Evolutionary conservation across 805 yeast species (phyloP).

Genomic region (Barnettozyma pratensis): DNA sequence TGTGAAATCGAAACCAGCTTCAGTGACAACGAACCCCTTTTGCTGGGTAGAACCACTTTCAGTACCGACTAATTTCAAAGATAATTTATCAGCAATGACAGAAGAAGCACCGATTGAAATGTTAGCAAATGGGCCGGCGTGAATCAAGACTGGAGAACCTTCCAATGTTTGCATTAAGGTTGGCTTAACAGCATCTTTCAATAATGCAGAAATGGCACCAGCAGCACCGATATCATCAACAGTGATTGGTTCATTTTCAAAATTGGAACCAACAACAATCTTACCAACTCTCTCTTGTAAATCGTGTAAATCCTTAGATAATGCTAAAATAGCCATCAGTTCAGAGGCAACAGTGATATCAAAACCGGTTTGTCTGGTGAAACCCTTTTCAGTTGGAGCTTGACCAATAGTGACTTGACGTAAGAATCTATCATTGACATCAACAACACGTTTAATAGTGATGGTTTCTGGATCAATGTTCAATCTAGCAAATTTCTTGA

Average conservation of each 20-base stretch:
- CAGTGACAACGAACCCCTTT: slow-evolving; percentile 76
- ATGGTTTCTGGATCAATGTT: slow-evolving; percentile 88
- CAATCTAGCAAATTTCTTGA: slow-evolving; percentile 68
- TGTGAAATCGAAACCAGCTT: slow-evolving; percentile 86
- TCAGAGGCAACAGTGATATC: slow-evolving; percentile 96
- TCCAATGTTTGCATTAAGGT: slow-evolving; percentile 84
- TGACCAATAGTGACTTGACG: slow-evolving; percentile 87
- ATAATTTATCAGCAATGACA: slow-evolving; percentile 74
- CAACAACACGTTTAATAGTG: slow-evolving; percentile 90
- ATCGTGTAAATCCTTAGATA: slow-evolving; percentile 64
- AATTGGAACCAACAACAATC: slow-evolving; percentile 69
- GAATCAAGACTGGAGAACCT: slow-evolving; percentile 84
- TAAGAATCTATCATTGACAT: slow-evolving; percentile 86
- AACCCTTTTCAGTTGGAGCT: slow-evolving; percentile 91
- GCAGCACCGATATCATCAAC: slow-evolving; percentile 84
- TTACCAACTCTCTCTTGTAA: slow-evolving; percentile 70
- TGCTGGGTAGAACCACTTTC: slow-evolving; percentile 40
- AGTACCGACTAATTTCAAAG: slow-evolving; percentile 74
- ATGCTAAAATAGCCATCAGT: slow-evolving; percentile 89
- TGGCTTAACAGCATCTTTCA: slow-evolving; percentile 81
- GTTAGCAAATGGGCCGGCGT: slow-evolving; percentile 87
- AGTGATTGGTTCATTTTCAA: slow-evolving; percentile 66
- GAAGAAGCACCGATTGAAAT: slow-evolving; percentile 85
- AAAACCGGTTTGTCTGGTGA: slow-evolving; percentile 81
- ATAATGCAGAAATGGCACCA: slow-evolving; percentile 77